Conservation (phyloP, 2,329 filamentous ascomycete genomes). For the Hypoxylon sp. region DNA sequence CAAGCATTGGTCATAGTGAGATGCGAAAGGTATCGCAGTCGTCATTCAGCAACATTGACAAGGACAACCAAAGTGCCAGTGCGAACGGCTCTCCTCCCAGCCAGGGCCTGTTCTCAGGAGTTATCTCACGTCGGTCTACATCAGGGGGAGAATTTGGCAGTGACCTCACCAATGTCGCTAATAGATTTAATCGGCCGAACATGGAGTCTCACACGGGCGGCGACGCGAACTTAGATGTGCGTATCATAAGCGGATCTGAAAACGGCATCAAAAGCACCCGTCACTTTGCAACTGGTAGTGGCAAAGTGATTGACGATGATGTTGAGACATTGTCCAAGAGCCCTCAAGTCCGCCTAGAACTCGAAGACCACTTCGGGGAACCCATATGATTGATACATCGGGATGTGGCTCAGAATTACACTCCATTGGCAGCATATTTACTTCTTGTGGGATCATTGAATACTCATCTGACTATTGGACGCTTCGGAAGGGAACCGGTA, state of each 20-base stretch:
- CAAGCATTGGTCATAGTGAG: conserved; percentile 50
- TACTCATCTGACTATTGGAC: conserved; percentile 44
- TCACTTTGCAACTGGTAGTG: conserved; percentile 60
- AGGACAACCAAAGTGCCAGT: conserved; percentile 44
- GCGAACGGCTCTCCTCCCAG: conserved; percentile 50
- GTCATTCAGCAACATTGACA: conserved; percentile 50
- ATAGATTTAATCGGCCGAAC: conserved; percentile 40
- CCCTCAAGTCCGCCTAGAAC: conserved; percentile 47
- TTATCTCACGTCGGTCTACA: conserved; percentile 47
- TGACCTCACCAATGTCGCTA: conserved; percentile 48
- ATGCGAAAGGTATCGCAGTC: conserved; percentile 59
- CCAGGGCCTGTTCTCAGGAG: conserved; percentile 49
- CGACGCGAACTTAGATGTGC: conserved; percentile 30
- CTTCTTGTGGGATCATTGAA: conserved; percentile 50
- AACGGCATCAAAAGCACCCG: conserved; percentile 61
- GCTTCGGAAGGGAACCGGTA: conserved; percentile 16
- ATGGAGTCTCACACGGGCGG: conserved; percentile 35
- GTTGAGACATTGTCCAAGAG: conserved; percentile 59
- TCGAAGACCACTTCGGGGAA: conserved; percentile 40
- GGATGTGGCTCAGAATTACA: conserved; percentile 12
- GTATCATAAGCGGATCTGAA: conserved; percentile 46
- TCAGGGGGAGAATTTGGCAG: conserved; percentile 51
- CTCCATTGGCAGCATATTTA: conserved; percentile 10
- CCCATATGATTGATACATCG: conserved; percentile 31
- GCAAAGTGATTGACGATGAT: conserved; percentile 62